Conservation (phyloP, 177 flowering plant species). For the Telopea speciosissima region DNA sequence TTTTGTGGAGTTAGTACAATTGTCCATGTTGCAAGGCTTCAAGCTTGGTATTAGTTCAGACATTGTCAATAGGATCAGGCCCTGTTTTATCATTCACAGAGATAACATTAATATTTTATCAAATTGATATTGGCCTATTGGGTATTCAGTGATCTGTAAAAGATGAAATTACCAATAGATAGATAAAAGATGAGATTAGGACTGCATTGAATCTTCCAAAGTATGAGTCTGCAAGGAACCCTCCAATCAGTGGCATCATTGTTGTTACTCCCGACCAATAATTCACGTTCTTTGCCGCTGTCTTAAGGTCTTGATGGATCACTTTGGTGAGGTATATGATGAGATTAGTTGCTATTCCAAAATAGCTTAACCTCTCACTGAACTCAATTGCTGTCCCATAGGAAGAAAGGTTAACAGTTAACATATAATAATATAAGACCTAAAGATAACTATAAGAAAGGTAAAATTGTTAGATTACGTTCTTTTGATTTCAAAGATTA, state of each 20-base stretch:
- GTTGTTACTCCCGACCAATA: slow-evolving; percentile 72
- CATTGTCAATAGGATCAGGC: slow-evolving; percentile 63
- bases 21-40: slow-evolving; percentile 36
- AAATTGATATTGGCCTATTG: not conserved
- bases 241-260: slow-evolving; percentile 63
- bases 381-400: slow-evolving; percentile 64
- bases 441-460: not conserved
- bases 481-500: too few relatives aligned
- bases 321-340: slow-evolving; percentile 61
- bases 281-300: slow-evolving; percentile 65
- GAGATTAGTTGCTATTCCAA: slow-evolving; percentile 64
- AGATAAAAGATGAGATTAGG: slow-evolving; percentile 40
- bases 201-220: slow-evolving; percentile 58
- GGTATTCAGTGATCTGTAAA: not conserved
- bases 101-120: not conserved
- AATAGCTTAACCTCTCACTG: slow-evolving; percentile 73
- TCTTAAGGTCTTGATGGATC: slow-evolving; percentile 61
- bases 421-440: not conserved
- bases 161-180: slow-evolving; percentile 42
- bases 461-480: too few relatives aligned
- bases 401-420: not conserved
- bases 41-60: slow-evolving; percentile 55
- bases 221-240: slow-evolving; percentile 68
- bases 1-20: slow-evolving; percentile 36
- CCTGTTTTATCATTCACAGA: slow-evolving; percentile 34